Percentiles rank a stretch among this genome's conserved stretches.
These are phyloP conservation scores for Mucor plumbeus DNA, from an alignment of 371 early-diverging fungal species.

Conservation along the genomic window DNA sequence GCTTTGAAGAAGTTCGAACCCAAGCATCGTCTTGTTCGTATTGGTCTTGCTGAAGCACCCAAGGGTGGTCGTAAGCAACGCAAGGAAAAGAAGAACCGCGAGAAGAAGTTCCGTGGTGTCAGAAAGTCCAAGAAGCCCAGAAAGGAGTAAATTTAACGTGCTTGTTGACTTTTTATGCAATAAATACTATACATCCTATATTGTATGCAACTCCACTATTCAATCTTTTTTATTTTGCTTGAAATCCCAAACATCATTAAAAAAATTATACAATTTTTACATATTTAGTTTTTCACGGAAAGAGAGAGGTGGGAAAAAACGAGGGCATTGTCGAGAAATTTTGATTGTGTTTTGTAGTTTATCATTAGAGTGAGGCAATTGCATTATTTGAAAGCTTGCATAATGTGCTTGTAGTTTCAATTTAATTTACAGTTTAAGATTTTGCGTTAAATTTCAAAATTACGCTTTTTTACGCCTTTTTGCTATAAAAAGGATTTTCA, in stretches of 20 bases:
- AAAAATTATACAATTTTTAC: background rate
- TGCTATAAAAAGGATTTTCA: too few species aligned
- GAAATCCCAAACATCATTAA: constrained; percentile 1
- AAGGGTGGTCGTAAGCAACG: constrained; percentile 96
- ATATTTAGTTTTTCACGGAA: background rate
- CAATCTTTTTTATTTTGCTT: background rate
- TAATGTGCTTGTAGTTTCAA: too few species aligned
- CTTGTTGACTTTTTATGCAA: background rate
- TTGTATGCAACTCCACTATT: background rate
- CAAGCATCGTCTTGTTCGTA: constrained; percentile 92
- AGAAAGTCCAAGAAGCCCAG: constrained; percentile 90
- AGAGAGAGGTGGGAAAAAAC: too few species aligned
- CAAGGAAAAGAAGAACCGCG: constrained; percentile 99
- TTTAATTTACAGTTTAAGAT: too few species aligned
- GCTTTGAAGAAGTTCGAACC: constrained; percentile 98
- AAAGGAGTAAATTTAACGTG: constrained; percentile 49
- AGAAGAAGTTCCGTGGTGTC: constrained; percentile 98
- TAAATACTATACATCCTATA: background rate
- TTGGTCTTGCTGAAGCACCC: constrained; percentile 79
- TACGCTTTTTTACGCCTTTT: too few species aligned
- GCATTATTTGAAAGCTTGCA: too few species aligned
- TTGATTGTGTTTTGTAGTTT: too few species aligned
- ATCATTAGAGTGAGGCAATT: too few species aligned
- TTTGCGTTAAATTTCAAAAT: too few species aligned
- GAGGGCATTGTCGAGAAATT: too few species aligned